Evolutionary conservation across 2,329 filamentous ascomycete species (phyloP), one percentile per base, ranked within the genome.

Genomic region (Cladosporium cucumerinum): DNA sequence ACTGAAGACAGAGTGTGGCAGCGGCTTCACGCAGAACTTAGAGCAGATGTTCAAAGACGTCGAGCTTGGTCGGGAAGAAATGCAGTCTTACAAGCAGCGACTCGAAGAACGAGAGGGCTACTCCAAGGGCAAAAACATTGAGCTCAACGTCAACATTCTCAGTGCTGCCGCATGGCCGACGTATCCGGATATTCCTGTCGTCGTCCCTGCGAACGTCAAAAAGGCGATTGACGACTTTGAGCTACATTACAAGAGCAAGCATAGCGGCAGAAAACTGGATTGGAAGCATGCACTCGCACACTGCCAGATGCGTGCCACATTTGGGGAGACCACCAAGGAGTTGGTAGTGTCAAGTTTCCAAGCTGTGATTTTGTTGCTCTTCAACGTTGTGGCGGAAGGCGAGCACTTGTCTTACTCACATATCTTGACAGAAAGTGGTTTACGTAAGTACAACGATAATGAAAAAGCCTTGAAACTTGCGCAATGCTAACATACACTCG

Each of bases 21-120:
- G 91, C 16, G 91, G 87, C 71, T 98, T 99, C 76, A 99, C 95
- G 0, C 93, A 97, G 75, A 99, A 99, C 73, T 83, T 99, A 0
- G 96, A 99, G 78, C 92, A 94, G 68, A 99, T 99, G 95, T 99
- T 99, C 82, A 97, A 96, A 77, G 95, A 99, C 73, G 92, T 98
- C 77, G 93, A 97, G 74, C 84, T 97, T 23, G 91, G 91, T 14
- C 90, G 90, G 66, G 95, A 98, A 72, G 94, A 98, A 75, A 96
- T 98, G 89, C 80, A 85, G n/a, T 87, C 90, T 0, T 99, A 96
- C 80, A 95, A 90, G 76, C 81, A 84, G 78, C 77, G 93, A 78
- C 80, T 85, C 55, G 83, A 86, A 67, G 84, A 85, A 79, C 82
- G 85, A 18, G 57, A 75, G 2, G 71, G 70, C 4, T 74, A 70